Base-by-base conservation (phyloP, 768 basidiomycete species). In the Leccinum fibrillosum region DNA sequence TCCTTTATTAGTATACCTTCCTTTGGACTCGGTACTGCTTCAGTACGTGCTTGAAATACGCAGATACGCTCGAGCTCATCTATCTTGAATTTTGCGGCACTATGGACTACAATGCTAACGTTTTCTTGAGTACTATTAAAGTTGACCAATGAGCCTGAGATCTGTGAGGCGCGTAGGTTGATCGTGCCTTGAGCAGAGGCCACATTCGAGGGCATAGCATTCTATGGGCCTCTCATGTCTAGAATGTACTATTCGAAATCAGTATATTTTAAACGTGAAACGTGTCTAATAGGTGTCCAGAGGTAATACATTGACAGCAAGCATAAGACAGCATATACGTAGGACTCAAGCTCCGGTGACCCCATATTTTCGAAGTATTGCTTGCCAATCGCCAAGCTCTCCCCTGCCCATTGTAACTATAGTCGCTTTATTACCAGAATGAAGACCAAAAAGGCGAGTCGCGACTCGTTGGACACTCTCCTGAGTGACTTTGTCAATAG, bases 351-450 rank as follows among this genome's bases (percentile, higher is more conserved):
- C 67, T 6, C 66, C 63, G 37, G 76, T 81, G 28, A 93, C 77
- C 19, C 89, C 86, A 61, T 92, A 94, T 72, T 88, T 88, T 47
- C 72, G 73, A 64, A 93, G 84, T 23, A 79, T 80, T 17, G 78
- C 78, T 57, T 78, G 67, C 80, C 84, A 90, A 63, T 87, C 79
- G 9, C 85, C 85, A 49, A 91, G 77, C 45, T 92, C 89, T 55
- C 94, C 84, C 55, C 83, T 82, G 4, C 94, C 95, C 86, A 91
- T 90, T 34, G 80, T 85, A 4, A 97, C 86, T 39, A 97, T 78
- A 2, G 94, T 92, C 5, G 92, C 84, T 66, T 84, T 82, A 64
- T 81, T 81, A 15, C 80, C 78, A 2, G 80, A 83, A 32, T 81
- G 74, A 0, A 82, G 81, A 17, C 89, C 84, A 67, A 96, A 90